Percentiles rank a stretch among this genome's conserved stretches.
Conservation (phyloP, 768 basidiomycete genomes). For the Lentinula raphanica region DNA sequence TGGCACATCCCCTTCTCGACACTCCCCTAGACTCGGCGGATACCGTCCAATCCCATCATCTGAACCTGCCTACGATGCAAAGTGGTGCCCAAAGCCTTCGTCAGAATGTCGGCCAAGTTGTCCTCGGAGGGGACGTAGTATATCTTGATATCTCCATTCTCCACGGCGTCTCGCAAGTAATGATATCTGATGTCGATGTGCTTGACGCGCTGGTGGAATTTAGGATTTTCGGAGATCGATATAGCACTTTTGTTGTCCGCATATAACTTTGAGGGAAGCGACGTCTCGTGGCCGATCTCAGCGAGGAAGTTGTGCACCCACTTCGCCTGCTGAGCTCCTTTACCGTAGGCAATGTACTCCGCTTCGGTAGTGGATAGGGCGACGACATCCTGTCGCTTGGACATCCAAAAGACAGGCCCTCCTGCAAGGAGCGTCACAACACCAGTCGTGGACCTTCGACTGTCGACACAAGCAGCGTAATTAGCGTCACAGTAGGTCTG, state of each 20-base stretch:
- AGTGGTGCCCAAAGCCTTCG: neutral
- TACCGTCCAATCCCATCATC: neutral
- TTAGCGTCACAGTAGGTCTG: neutral
- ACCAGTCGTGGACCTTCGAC: neutral
- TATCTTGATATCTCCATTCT: neutral
- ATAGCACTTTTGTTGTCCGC: constrained; percentile 24
- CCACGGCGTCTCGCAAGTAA: constrained; percentile 22
- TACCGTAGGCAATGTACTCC: neutral
- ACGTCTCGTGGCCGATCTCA: neutral
- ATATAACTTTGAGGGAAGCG: neutral
- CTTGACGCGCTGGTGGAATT: constrained; percentile 24
- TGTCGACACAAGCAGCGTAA: neutral
- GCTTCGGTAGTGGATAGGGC: neutral
- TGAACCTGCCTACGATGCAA: neutral
- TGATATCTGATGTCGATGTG: constrained; percentile 33
- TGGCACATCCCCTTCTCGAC: neutral
- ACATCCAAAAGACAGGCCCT: neutral
- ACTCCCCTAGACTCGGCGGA: constrained; percentile 1
- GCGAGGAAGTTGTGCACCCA: neutral
- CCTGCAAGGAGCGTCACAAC: neutral
- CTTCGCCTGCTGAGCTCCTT: neutral
- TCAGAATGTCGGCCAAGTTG: constrained; percentile 22
- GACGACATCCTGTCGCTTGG: neutral
- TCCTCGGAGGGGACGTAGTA: constrained; percentile 13
- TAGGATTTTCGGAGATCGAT: neutral